A percentile compares a stretch with the other conserved stretches of the same genome.
phyloP scores from a whole-genome alignment of 306 rosid species.

The Inga laurina region DNA sequence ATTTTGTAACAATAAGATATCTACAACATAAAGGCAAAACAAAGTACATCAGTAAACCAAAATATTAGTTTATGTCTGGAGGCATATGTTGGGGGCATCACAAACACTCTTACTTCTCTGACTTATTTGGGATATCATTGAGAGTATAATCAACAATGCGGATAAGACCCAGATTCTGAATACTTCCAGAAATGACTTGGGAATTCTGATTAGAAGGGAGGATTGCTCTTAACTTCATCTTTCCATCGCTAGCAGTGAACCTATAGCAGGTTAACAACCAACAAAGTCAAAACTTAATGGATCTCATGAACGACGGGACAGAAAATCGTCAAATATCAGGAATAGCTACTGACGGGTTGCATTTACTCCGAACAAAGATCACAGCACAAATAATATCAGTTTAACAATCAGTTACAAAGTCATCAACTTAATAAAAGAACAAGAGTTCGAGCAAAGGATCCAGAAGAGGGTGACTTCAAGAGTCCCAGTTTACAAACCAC shows the following conservation, averaged over 20 bases:
- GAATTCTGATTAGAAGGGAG: constrained; percentile 51
- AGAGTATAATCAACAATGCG: constrained; percentile 70
- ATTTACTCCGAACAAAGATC: not conserved
- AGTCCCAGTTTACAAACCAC: not conserved
- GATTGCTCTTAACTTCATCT: constrained; percentile 62
- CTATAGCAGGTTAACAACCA: constrained; percentile 32
- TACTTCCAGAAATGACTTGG: constrained; percentile 60
- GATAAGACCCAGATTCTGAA: constrained; percentile 89
- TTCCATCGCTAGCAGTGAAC: constrained; percentile 85
- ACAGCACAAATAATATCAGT: not conserved
- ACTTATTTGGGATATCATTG: constrained; percentile 67
- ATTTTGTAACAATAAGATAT: constrained; percentile 67
- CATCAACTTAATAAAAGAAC: not conserved
- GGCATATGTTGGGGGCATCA: too few relatives aligned
- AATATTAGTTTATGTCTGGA: not conserved
- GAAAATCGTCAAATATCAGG: not conserved
- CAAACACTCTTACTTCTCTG: constrained; percentile 65
- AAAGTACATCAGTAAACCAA: not conserved
- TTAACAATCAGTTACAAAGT: not conserved
- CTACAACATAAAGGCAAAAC: constrained; percentile 38
- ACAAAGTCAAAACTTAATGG: not conserved
- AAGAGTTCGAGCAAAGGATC: not conserved
- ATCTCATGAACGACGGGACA: not conserved
- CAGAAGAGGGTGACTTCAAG: too few relatives aligned
- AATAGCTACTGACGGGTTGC: not conserved